These are phyloP conservation scores for Lagenidium sp. DNA, from an alignment of 352 stramenopile species.

Conservation along the genomic window DNA sequence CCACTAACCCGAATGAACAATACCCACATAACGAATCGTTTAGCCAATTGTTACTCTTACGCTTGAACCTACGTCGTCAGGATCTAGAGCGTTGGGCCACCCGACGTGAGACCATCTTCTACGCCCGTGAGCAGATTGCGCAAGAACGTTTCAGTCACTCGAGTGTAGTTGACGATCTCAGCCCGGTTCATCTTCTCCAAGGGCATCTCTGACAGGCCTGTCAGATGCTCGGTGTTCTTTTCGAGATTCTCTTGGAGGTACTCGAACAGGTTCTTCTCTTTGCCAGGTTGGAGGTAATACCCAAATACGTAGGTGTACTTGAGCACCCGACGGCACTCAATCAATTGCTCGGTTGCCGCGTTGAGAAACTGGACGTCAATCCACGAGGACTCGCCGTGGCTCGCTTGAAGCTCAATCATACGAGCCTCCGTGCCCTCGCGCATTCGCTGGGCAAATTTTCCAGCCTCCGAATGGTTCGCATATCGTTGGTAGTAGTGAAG, in stretches of 20 bases:
- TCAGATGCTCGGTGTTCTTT: slow-evolving; percentile 91
- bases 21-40: too few species aligned
- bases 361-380: slow-evolving; percentile 99
- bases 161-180: slow-evolving; percentile 93
- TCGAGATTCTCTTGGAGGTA: slow-evolving; percentile 92
- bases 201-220: slow-evolving; percentile 85
- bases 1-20: too few species aligned
- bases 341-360: slow-evolving; percentile 92
- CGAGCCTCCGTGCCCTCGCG: slow-evolving; percentile 91
- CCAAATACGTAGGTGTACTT: slow-evolving; percentile 98
- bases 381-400: slow-evolving; percentile 87
- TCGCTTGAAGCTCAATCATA: slow-evolving; percentile 95
- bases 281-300: slow-evolving; percentile 88
- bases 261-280: slow-evolving; percentile 93
- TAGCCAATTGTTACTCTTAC: too few species aligned
- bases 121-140: slow-evolving; percentile 86
- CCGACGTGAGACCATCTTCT: slow-evolving; percentile 80
- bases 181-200: slow-evolving; percentile 89
- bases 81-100: slow-evolving; percentile 5
- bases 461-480: slow-evolving; percentile 93
- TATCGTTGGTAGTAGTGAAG: slow-evolving; percentile 99
- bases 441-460: slow-evolving; percentile 96
- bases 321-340: slow-evolving; percentile 96
- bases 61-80: too few species aligned
- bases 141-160: slow-evolving; percentile 90